Conservation (phyloP, 2,329 filamentous ascomycete genomes). For the Lasiodiplodia sp. region DNA sequence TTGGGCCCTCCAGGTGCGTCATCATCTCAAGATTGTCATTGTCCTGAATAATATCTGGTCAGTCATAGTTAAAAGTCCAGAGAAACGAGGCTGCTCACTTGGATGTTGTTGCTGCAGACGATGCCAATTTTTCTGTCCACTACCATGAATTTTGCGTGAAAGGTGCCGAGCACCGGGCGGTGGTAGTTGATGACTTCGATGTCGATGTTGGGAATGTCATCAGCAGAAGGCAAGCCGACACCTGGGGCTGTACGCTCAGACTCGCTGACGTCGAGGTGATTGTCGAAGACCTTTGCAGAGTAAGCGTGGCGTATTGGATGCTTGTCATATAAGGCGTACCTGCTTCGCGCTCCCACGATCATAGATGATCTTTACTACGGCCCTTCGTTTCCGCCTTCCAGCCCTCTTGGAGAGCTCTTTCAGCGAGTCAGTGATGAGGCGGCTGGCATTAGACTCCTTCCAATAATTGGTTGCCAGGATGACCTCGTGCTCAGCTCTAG, state of each 20-base stretch:
- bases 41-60: slow-evolving; percentile 47
- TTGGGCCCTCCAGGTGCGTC: slow-evolving; percentile 75
- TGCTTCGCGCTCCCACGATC: slow-evolving; percentile 74
- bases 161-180: slow-evolving; percentile 72
- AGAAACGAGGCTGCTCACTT: slow-evolving; percentile 38
- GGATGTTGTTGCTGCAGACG: slow-evolving; percentile 80
- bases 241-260: slow-evolving; percentile 62
- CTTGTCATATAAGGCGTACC: slow-evolving; percentile 36
- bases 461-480: slow-evolving; percentile 80
- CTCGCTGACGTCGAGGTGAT: slow-evolving; percentile 67
- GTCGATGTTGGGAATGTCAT: slow-evolving; percentile 75
- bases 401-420: slow-evolving; percentile 72
- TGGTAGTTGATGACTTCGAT: slow-evolving; percentile 78
- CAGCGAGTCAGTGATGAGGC: slow-evolving; percentile 72
- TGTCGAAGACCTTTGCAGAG: slow-evolving; percentile 58
- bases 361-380: slow-evolving; percentile 78
- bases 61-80: not conserved
- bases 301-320: not conserved
- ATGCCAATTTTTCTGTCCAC: slow-evolving; percentile 75
- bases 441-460: slow-evolving; percentile 72
- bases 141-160: slow-evolving; percentile 80
- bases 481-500: slow-evolving; percentile 74
- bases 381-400: slow-evolving; percentile 61
- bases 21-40: slow-evolving; percentile 87
- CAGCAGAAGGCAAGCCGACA: slow-evolving; percentile 66